Evolutionary conservation across 1,284 basidiomycete genomes (phyloP).

Genomic region (Mrakiaceae sp.): DNA sequence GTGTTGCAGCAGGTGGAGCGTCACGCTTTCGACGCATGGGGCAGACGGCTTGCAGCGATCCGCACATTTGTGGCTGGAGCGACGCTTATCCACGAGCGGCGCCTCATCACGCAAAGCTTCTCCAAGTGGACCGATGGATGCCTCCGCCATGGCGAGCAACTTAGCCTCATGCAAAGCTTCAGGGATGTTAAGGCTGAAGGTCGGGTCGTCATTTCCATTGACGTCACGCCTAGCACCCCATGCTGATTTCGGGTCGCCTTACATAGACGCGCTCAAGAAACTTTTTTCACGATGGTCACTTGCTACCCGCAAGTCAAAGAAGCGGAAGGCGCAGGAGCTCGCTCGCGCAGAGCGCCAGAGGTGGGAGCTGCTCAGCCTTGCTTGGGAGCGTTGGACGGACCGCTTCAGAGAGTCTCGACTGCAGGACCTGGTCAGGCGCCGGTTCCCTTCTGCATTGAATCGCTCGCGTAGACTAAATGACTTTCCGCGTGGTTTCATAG

Average conservation of each 20-base stretch:
- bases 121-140: constrained; percentile 10
- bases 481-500: not conserved
- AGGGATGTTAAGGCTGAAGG: constrained; percentile 6
- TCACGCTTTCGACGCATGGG: not conserved
- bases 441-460: not conserved
- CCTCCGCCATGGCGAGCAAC: constrained; percentile 12
- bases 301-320: not conserved
- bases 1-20: not conserved
- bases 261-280: not conserved
- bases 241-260: not conserved
- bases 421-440: not conserved
- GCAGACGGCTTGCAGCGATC: not conserved
- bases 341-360: not conserved
- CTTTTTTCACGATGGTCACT: not conserved
- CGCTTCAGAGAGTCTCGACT: not conserved
- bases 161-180: constrained; percentile 13
- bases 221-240: no score
- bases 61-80: not conserved
- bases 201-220: not conserved
- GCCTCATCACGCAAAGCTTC: not conserved
- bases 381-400: not conserved
- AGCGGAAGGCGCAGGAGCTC: not conserved
- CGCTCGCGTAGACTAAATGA: not conserved
- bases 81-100: not conserved
- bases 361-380: not conserved